Evolutionary conservation across 768 basidiomycete species (phyloP).

Genomic region (Gelatoporia subvermispora): DNA sequence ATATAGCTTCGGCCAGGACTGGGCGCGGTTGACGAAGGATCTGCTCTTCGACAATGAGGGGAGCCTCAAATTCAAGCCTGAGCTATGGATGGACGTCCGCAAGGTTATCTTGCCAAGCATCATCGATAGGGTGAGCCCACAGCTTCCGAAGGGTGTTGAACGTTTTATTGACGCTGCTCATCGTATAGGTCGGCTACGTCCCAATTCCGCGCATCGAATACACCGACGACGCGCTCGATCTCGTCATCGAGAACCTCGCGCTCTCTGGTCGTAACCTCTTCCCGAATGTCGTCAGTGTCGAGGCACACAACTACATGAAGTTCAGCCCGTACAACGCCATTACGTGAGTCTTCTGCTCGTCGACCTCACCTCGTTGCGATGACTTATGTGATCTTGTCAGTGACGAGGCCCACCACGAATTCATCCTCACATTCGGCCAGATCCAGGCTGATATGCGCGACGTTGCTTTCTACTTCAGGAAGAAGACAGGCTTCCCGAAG

Average conservation of each 20-base stretch:
- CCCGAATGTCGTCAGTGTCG: slow-evolving; percentile 70
- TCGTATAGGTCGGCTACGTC: slow-evolving; percentile 75
- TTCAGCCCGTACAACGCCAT: slow-evolving; percentile 72
- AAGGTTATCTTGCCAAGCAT: slow-evolving; percentile 76
- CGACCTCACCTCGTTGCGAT: not conserved
- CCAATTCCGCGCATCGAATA: slow-evolving; percentile 96
- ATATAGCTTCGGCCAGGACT: slow-evolving; percentile 67
- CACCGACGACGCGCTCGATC: slow-evolving; percentile 78
- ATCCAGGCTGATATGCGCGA: slow-evolving; percentile 94
- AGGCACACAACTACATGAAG: slow-evolving; percentile 77
- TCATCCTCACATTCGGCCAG: slow-evolving; percentile 73
- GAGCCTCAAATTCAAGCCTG: slow-evolving; percentile 80
- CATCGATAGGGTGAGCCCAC: slow-evolving; percentile 57
- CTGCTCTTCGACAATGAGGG: slow-evolving; percentile 81
- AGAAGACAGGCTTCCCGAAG: slow-evolving; percentile 80
- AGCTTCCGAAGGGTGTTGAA: too few species aligned
- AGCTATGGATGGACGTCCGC: slow-evolving; percentile 85
- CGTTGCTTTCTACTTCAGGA: slow-evolving; percentile 86
- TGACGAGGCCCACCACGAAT: slow-evolving; percentile 65
- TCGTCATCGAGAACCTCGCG: slow-evolving; percentile 91
- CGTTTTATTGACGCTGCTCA: too few species aligned
- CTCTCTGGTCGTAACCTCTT: slow-evolving; percentile 85
- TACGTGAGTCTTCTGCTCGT: slow-evolving; percentile 9
- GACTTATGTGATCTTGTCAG: slow-evolving; percentile 18
- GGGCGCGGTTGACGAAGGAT: slow-evolving; percentile 75